Evolutionary conservation across 257 asterid genomes (phyloP).

Genomic region (Ilex aquifolium): DNA sequence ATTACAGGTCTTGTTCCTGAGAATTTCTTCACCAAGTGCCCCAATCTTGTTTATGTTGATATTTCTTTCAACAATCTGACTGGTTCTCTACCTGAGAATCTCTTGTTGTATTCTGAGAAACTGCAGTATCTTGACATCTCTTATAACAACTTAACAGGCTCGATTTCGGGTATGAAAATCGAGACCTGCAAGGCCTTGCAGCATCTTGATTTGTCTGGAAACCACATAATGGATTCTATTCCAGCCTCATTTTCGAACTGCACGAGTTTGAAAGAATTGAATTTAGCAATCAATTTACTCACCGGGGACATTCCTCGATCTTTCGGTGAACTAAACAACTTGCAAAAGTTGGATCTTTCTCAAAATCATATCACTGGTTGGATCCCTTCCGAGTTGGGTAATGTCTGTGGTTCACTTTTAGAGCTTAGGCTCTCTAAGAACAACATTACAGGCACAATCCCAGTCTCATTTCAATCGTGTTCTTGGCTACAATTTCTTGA

Average conservation of each 20-base stretch:
- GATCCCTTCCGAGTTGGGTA: conserved; percentile 74
- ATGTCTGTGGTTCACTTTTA: conserved; percentile 45
- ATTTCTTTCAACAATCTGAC: conserved; percentile 77
- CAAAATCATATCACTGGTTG: conserved; percentile 74
- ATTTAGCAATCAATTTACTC: conserved; percentile 45
- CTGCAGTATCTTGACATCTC: conserved; percentile 65
- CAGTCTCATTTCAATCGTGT: conserved; percentile 58
- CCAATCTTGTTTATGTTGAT: conserved; percentile 59
- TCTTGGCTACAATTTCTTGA: conserved; percentile 59
- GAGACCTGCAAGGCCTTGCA: conserved; percentile 56
- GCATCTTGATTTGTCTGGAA: conserved; percentile 71
- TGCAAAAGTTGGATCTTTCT: conserved; percentile 75
- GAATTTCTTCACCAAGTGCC: conserved; percentile 41
- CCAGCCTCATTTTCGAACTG: conserved; percentile 67
- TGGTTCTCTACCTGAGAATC: conserved; percentile 49
- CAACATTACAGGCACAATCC: conserved; percentile 79
- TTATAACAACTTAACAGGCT: conserved; percentile 70
- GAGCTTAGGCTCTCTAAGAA: conserved; percentile 72
- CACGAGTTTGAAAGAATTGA: conserved; percentile 47
- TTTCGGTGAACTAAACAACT: conserved; percentile 49
- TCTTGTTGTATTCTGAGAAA: conserved; percentile 43
- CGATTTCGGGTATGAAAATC: conserved; percentile 42
- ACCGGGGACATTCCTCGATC: conserved; percentile 59
- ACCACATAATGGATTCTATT: conserved; percentile 47
- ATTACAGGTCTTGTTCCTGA: conserved; percentile 57